Evolutionary conservation across 1,284 basidiomycete species (phyloP), one percentile per base, ranked within the genome.

Genomic region (Sporisorium scitamineum): DNA sequence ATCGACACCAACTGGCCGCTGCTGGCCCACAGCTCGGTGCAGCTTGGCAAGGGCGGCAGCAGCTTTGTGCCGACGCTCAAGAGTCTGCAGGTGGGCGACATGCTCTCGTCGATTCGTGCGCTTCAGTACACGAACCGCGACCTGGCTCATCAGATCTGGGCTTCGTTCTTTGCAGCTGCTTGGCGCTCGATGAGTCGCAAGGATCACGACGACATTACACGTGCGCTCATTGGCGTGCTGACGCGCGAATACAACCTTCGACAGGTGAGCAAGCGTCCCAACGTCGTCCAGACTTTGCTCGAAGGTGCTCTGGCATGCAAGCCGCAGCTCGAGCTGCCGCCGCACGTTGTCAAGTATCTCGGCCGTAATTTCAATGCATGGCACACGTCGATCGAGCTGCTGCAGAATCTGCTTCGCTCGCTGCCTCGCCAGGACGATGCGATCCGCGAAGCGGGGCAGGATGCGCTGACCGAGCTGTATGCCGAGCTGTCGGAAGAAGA

Each of bases 401-500:
- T 99, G n/a, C 91, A 92, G 77, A 88, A 90, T 42, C 70, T 92
- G 92, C 41, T 87, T 93, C 62, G 93, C 93, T 54, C 82, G 76
- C 70, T 84, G 54, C 80, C 84, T 14, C 84, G 85, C 26, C 94
- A 98, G 68, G 95, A 98, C 72, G 88, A 89, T 29, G 88, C 89
- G 44, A 89, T 94, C 42, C 91, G 93, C 27, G 95, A 99, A 73
- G 92, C 91, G 47, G 91, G 94, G 50, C 92, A 92, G 70, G 95
- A 97, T 84, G 94, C 97, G 0, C 89, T 99, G 18, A 93, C 94
- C 16, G 97, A 99, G 84, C 89, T 98, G 1, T 99, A 97, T 80
- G 94, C 95, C 2, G 97, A 99, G 85, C 88, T 99, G 42, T 91
- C 91, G 18, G 97, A 99, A 87, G 95, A 97, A 72, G 97, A 99